These are phyloP conservation scores for Aureobasidium namibiae DNA, from an alignment of 2,329 filamentous ascomycete species.

Conservation along the genomic window DNA sequence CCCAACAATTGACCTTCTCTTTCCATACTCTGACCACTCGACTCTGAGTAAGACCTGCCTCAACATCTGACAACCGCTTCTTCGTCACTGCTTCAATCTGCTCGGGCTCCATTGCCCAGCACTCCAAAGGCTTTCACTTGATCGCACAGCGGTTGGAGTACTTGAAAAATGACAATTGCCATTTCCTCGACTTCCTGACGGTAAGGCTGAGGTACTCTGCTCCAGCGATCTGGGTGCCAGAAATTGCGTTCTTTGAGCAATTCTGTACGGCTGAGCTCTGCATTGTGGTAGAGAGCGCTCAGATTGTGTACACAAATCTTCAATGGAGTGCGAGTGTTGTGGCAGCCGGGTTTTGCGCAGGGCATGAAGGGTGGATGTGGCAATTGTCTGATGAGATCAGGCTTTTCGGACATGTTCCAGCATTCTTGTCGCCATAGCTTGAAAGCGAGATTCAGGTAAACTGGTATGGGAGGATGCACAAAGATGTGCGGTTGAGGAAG, in stretches of 20 bases:
- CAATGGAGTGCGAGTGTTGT: neutral
- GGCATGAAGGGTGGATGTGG: neutral
- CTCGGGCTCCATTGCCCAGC: too few species aligned
- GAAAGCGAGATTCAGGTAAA: neutral
- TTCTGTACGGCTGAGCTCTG: neutral
- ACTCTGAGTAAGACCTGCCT: too few species aligned
- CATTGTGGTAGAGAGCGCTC: neutral
- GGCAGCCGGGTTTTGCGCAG: neutral
- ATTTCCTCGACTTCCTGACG: neutral
- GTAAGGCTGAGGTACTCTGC: neutral
- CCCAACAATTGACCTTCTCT: too few species aligned
- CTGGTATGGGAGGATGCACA: neutral
- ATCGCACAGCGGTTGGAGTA: neutral
- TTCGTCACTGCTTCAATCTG: too few species aligned
- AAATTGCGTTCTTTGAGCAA: neutral
- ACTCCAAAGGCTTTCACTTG: too few species aligned
- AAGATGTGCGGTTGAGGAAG: neutral
- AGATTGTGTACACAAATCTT: neutral
- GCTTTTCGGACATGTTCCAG: neutral
- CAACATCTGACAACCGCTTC: too few species aligned
- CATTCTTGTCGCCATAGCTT: neutral
- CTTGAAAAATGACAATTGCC: neutral
- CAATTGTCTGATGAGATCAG: neutral
- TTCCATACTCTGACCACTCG: too few species aligned
- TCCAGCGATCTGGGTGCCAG: neutral